Evolutionary conservation across 2,329 filamentous ascomycete genomes (phyloP).

Genomic region (Plenodomus lindquistii): DNA sequence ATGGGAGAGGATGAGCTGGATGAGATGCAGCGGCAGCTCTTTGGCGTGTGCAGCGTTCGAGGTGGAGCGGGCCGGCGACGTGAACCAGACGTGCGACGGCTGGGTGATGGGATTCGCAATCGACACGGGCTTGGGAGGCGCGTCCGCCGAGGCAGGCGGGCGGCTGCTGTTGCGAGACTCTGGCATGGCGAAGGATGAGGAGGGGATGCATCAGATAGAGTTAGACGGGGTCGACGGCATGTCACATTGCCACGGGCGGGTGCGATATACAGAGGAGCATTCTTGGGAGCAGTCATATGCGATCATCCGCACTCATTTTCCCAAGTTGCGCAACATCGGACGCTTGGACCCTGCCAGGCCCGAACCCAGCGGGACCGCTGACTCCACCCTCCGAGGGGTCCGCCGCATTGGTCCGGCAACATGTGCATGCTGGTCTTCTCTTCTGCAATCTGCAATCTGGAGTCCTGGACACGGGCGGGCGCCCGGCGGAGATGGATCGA

Average conservation of each 20-base stretch:
- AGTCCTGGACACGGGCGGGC: too few species aligned
- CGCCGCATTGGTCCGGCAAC: slow-evolving; percentile 29
- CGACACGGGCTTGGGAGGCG: slow-evolving; percentile 3
- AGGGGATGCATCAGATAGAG: not conserved
- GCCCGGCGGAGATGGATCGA: too few species aligned
- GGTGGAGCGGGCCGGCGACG: slow-evolving; percentile 38
- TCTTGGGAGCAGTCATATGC: not conserved
- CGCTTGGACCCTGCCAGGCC: not conserved
- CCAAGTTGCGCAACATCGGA: not conserved
- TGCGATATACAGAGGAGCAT: not conserved
- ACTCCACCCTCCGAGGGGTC: not conserved
- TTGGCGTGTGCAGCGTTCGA: slow-evolving; percentile 33
- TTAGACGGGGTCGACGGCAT: not conserved
- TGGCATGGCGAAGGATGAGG: slow-evolving; percentile 22
- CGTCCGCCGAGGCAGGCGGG: slow-evolving; percentile 11
- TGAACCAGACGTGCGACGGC: slow-evolving; percentile 38
- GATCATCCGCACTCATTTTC: not conserved
- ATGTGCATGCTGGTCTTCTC: slow-evolving; percentile 2
- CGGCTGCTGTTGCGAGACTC: slow-evolving; percentile 14
- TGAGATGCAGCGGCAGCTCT: slow-evolving; percentile 60
- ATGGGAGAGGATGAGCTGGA: slow-evolving; percentile 60
- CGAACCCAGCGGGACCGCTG: not conserved
- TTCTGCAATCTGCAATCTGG: too few species aligned
- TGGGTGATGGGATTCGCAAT: slow-evolving; percentile 28
- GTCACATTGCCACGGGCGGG: not conserved